These are phyloP conservation scores for Jaltomata sinuosa DNA, from an alignment of 257 asterid genomes.

Conservation along the genomic window DNA sequence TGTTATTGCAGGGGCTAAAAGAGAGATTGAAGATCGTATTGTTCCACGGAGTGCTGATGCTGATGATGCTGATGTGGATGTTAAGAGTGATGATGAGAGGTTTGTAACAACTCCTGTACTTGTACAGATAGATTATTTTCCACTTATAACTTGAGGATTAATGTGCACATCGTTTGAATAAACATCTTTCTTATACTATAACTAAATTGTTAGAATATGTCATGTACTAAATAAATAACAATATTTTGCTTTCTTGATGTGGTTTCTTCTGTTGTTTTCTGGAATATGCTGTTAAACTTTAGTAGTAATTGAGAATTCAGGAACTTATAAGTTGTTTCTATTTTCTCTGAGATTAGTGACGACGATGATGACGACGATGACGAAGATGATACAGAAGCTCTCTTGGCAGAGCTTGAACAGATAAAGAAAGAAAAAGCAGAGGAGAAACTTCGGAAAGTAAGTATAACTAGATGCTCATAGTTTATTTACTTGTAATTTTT, in stretches of 20 bases:
- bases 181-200: background rate
- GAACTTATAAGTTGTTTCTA: background rate
- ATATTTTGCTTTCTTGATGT: background rate
- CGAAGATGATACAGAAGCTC: conserved; percentile 90
- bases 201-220: background rate
- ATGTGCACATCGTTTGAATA: background rate
- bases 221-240: background rate
- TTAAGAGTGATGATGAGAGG: conserved; percentile 65
- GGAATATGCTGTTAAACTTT: background rate
- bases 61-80: conserved; percentile 66
- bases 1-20: conserved; percentile 44
- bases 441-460: conserved; percentile 74
- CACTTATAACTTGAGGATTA: background rate
- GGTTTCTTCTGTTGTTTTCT: background rate
- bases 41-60: conserved; percentile 82
- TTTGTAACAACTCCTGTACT: background rate
- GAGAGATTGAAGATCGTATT: conserved; percentile 77
- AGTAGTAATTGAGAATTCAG: background rate
- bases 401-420: conserved; percentile 86
- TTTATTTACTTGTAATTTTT: background rate
- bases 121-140: background rate
- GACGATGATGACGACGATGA: conserved; percentile 55
- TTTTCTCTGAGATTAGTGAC: conserved; percentile 12
- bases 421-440: conserved; percentile 89
- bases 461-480: background rate